Conservation (phyloP, 176 grass and related monocot species). For the Chloris gayana region DNA sequence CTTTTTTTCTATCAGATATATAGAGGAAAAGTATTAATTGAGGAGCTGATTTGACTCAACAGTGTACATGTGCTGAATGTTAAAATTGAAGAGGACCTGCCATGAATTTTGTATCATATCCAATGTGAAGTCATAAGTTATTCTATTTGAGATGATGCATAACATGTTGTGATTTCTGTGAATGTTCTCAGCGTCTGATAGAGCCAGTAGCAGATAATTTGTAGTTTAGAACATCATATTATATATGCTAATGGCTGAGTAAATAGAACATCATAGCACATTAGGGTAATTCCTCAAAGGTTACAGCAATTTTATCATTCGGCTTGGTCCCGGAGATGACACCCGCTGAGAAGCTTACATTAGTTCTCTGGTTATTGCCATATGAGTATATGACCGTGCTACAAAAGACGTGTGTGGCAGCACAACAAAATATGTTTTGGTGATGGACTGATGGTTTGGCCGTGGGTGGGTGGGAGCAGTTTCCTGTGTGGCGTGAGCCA, state of each 20-base stretch:
- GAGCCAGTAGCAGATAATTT: neutral
- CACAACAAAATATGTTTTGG: no score
- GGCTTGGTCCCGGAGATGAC: no score
- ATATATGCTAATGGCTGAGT: neutral
- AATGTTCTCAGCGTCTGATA: neutral
- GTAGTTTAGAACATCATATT: no score
- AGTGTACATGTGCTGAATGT: neutral
- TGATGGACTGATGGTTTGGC: neutral
- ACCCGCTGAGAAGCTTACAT: no score
- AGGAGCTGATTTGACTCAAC: constrained; percentile 12
- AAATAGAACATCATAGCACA: neutral
- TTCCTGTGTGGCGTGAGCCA: neutral
- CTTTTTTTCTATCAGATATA: constrained; percentile 46
- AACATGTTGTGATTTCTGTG: constrained; percentile 4
- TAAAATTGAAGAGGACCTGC: neutral
- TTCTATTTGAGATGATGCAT: constrained; percentile 17
- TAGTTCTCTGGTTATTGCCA: no score
- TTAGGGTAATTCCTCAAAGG: no score
- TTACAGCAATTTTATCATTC: no score
- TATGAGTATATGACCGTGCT: no score
- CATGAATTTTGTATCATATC: constrained; percentile 34
- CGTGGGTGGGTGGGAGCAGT: neutral
- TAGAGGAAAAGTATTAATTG: constrained; percentile 30
- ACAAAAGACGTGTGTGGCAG: no score
- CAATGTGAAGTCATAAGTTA: neutral